Conservation (phyloP, 352 stramenopile species). For the Chrysophaeum taylorii region DNA sequence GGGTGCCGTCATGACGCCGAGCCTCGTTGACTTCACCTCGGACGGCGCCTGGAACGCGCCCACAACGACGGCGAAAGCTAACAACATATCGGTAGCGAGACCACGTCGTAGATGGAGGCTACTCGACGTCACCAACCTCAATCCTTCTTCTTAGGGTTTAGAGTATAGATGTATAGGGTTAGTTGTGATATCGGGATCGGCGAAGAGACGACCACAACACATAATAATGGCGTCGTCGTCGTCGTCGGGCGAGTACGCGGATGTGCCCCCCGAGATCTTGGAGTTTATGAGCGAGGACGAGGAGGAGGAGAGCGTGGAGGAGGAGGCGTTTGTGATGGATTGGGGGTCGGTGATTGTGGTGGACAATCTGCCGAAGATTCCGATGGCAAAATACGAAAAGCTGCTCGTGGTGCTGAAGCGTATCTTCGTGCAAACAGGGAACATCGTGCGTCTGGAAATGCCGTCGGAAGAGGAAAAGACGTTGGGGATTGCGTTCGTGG, state of each 20-base stretch:
- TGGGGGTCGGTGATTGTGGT: neutral
- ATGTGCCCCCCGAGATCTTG: neutral
- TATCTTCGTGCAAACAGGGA: slow-evolving; percentile 12
- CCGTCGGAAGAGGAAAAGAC: slow-evolving; percentile 51
- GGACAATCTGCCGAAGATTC: slow-evolving; percentile 8
- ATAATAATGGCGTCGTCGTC: neutral
- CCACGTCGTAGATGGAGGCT: too few relatives aligned
- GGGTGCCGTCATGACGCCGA: too few relatives aligned
- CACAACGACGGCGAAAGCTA: too few relatives aligned
- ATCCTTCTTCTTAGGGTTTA: too few relatives aligned
- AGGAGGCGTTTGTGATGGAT: neutral
- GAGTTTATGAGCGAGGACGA: neutral
- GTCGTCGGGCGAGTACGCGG: neutral
- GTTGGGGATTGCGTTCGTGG: slow-evolving; percentile 58
- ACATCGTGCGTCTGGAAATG: slow-evolving; percentile 40
- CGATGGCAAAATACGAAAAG: slow-evolving; percentile 10
- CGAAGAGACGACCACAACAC: too few relatives aligned
- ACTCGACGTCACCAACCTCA: too few relatives aligned
- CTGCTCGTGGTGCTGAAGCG: neutral
- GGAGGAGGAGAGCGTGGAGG: neutral
- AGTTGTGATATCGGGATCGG: too few relatives aligned
- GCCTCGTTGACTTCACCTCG: too few relatives aligned
- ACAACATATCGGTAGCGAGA: too few relatives aligned
- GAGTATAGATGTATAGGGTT: too few relatives aligned
- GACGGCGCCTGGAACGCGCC: too few relatives aligned